Evolutionary conservation across 2,329 filamentous ascomycete genomes (phyloP).

Genomic region (Fusarium pininemorale): DNA sequence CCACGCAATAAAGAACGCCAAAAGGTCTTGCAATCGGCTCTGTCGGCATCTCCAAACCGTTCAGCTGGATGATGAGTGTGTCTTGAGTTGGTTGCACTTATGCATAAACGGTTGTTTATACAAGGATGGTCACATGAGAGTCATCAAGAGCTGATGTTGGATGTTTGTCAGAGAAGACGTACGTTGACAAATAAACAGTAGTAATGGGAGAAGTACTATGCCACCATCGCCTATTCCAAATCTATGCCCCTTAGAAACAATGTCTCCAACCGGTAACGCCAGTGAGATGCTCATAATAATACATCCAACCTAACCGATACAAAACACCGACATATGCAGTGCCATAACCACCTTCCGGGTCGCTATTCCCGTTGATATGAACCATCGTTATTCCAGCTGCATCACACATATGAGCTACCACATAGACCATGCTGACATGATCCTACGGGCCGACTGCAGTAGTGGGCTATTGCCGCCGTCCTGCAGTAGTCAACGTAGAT

Average conservation of each 20-base stretch:
- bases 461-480: not conserved
- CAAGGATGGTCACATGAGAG: not conserved
- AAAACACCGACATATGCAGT: not conserved
- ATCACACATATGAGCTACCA: conserved; percentile 1
- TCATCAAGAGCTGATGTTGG: not conserved
- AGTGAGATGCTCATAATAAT: conserved; percentile 22
- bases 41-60: conserved; percentile 27
- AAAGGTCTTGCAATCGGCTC: conserved; percentile 31
- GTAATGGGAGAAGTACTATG: not conserved
- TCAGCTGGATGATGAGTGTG: not conserved
- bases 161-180: not conserved
- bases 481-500: not conserved
- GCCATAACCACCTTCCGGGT: not conserved
- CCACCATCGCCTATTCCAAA: not conserved
- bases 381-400: conserved; percentile 6
- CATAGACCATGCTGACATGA: conserved; percentile 7
- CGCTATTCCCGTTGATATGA: conserved; percentile 11
- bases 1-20: conserved; percentile 13
- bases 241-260: conserved; percentile 5
- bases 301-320: not conserved
- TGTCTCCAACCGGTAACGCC: conserved; percentile 22
- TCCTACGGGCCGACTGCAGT: conserved; percentile 13
- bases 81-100: not conserved
- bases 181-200: not conserved
- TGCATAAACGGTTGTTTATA: not conserved